These are phyloP conservation scores for Croton laevigatus DNA, from an alignment of 441 rosid species.

Conservation along the genomic window DNA sequence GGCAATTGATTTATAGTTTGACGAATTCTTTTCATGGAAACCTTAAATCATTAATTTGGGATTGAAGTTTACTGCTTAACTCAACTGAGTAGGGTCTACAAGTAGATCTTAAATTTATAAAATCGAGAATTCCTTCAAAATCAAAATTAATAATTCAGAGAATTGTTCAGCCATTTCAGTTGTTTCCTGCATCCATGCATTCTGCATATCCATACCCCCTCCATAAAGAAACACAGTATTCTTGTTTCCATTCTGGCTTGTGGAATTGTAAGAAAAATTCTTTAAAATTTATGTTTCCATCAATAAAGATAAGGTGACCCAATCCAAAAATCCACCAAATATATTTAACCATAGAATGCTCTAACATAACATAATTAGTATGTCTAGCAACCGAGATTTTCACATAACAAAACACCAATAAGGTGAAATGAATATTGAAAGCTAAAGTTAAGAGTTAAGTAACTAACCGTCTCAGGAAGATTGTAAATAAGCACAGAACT, in stretches of 20 bases:
- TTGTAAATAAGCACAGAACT: conserved; percentile 94
- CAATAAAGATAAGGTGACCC: neutral
- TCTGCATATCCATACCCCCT: neutral
- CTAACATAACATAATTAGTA: neutral
- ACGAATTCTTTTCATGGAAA: neutral
- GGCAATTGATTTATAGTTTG: neutral
- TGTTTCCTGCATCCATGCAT: neutral
- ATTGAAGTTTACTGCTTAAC: neutral
- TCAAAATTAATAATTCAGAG: neutral
- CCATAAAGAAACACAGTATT: neutral
- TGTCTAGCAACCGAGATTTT: conserved; percentile 1
- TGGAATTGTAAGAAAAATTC: neutral
- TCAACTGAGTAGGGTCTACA: neutral
- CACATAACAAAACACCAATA: neutral
- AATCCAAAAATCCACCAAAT: neutral
- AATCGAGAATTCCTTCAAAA: neutral
- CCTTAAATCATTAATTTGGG: neutral
- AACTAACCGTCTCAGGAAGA: conserved; percentile 93
- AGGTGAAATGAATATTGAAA: neutral
- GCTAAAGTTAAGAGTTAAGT: conserved; percentile 16
- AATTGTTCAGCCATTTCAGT: neutral
- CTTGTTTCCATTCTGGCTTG: neutral
- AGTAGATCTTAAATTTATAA: neutral
- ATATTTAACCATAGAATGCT: neutral
- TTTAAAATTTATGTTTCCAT: conserved; percentile 2